Evolutionary conservation across 75 land plant species (phyloP).

Genomic region (Larix kaempferi): DNA sequence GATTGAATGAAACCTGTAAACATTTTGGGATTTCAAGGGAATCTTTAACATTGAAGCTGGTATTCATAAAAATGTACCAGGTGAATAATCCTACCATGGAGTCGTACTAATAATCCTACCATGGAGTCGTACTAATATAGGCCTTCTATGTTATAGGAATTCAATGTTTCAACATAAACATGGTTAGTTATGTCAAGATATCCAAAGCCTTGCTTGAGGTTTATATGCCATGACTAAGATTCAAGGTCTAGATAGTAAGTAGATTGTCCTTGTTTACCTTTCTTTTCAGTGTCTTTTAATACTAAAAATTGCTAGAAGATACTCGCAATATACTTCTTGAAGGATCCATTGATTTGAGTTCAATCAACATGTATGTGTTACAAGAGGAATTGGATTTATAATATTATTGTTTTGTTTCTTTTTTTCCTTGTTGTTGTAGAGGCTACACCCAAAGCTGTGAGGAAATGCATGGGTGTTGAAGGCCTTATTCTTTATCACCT

Average conservation of each 20-base stretch:
- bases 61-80: conserved; percentile 11
- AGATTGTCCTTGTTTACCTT: neutral
- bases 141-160: neutral
- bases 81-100: neutral
- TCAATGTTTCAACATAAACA: neutral
- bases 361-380: neutral
- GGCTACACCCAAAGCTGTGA: conserved; percentile 87
- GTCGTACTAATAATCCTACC: neutral
- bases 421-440: conserved; percentile 39
- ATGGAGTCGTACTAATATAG: too few species aligned
- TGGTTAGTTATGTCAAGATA: conserved; percentile 11
- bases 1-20: too few species aligned
- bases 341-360: neutral
- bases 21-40: too few species aligned
- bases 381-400: neutral
- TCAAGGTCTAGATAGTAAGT: conserved; percentile 77
- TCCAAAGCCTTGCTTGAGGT: conserved; percentile 58
- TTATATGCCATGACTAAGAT: conserved; percentile 74
- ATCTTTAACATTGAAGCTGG: too few species aligned
- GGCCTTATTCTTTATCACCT: conserved; percentile 92
- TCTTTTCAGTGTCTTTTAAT: neutral
- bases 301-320: neutral
- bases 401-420: neutral
- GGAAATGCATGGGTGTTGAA: conserved; percentile 79
- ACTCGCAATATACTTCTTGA: too few species aligned